Evolutionary conservation across 495 filamentous ascomycete genomes (phyloP).

Genomic region (Penicillium ochrochloron): DNA sequence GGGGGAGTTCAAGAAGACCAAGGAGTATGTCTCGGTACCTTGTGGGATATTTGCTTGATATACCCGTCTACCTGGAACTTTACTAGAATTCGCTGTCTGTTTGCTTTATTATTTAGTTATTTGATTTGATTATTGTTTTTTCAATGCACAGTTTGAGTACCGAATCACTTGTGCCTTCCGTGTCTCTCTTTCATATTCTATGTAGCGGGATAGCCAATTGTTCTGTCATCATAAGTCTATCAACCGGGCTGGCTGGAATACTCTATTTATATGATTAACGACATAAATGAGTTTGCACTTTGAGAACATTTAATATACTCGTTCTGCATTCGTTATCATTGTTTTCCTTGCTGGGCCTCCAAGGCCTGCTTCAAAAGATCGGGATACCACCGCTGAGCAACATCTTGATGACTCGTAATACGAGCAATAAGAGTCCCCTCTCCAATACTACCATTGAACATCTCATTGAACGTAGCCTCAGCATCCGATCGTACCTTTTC

Average conservation of each 20-base stretch:
- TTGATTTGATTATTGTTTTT: too few species aligned
- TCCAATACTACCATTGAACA: slow-evolving; percentile 64
- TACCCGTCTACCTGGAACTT: background rate
- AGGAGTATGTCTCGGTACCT: background rate
- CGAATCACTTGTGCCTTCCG: background rate
- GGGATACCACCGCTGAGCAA: slow-evolving; percentile 15
- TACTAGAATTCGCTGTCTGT: background rate
- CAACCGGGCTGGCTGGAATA: background rate
- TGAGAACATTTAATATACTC: background rate
- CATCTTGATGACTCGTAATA: slow-evolving; percentile 76
- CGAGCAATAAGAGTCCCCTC: slow-evolving; percentile 84
- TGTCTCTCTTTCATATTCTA: background rate
- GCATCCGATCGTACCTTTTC: slow-evolving; percentile 49
- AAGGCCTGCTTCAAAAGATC: slow-evolving; percentile 9
- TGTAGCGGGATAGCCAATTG: background rate
- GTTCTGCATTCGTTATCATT: background rate
- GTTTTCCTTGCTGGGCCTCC: slow-evolving; percentile 5
- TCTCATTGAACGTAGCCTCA: slow-evolving; percentile 47
- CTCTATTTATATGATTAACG: background rate
- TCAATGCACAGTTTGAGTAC: background rate
- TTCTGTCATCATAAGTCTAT: background rate
- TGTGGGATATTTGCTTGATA: background rate
- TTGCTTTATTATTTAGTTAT: background rate
- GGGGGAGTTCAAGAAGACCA: background rate
- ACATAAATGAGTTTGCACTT: background rate